Conservation (phyloP, 176 grass and related monocot species). For the Dendrocalamus sinicus region DNA sequence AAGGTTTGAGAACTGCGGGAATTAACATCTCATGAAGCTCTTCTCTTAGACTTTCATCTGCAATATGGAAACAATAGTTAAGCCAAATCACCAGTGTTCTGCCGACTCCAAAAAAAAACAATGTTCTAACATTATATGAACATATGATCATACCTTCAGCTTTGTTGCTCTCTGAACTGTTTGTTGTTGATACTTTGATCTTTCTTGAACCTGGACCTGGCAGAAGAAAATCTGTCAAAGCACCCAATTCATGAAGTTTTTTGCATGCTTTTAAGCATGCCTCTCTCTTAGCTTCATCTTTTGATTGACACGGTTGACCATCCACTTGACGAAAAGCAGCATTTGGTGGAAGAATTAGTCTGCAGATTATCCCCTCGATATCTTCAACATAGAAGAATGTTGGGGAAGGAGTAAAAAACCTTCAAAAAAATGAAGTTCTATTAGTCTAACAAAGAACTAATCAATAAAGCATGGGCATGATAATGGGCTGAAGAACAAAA, state of each 20-base stretch:
- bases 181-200: slow-evolving; percentile 48
- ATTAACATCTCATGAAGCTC: slow-evolving; percentile 88
- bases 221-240: slow-evolving; percentile 94
- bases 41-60: slow-evolving; percentile 86
- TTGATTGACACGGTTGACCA: slow-evolving; percentile 64
- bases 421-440: slow-evolving; percentile 52
- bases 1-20: slow-evolving; percentile 68
- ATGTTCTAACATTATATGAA: slow-evolving; percentile 14
- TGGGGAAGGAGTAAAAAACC: slow-evolving; percentile 80
- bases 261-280: slow-evolving; percentile 83
- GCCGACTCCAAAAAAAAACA: too few relatives aligned
- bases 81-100: slow-evolving; percentile 41
- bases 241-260: slow-evolving; percentile 76
- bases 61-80: slow-evolving; percentile 48
- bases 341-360: slow-evolving; percentile 88
- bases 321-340: slow-evolving; percentile 81
- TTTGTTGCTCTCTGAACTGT: slow-evolving; percentile 49
- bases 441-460: slow-evolving; percentile 35
- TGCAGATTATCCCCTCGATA: slow-evolving; percentile 65
- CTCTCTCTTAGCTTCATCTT: slow-evolving; percentile 90
- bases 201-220: slow-evolving; percentile 64
- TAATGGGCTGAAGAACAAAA: slow-evolving; percentile 37
- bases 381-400: slow-evolving; percentile 73
- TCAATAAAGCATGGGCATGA: slow-evolving; percentile 11
- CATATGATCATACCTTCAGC: slow-evolving; percentile 54